Conservation (phyloP, 2,329 filamentous ascomycete species). For the Fusarium acutatum region DNA sequence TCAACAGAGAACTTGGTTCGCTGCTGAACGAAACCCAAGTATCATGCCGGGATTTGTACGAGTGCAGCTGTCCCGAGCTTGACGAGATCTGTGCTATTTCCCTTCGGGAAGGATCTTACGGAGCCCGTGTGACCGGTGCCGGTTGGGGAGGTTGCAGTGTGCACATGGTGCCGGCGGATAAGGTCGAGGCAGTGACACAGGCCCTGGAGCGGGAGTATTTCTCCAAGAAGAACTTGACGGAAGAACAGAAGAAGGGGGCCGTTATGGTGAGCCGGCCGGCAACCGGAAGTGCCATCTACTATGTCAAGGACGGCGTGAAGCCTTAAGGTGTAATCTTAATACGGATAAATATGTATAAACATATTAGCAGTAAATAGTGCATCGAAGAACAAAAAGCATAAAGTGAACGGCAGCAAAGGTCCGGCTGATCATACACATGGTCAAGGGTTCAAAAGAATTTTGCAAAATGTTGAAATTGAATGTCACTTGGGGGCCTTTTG, state of each 20-base stretch:
- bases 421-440: constrained; percentile 9
- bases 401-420: constrained; percentile 2
- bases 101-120: constrained; percentile 79
- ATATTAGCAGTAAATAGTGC: background rate
- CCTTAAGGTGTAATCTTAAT: background rate
- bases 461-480: background rate
- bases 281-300: constrained; percentile 70
- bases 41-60: constrained; percentile 86
- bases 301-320: constrained; percentile 46
- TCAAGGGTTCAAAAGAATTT: background rate
- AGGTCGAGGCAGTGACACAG: constrained; percentile 78
- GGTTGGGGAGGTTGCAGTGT: constrained; percentile 98
- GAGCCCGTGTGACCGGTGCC: constrained; percentile 87
- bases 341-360: background rate
- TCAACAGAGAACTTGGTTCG: constrained; percentile 76
- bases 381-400: constrained; percentile 3
- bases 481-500: background rate
- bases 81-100: constrained; percentile 88
- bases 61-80: constrained; percentile 93
- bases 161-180: constrained; percentile 86
- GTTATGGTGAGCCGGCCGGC: constrained; percentile 91
- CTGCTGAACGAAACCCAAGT: constrained; percentile 91
- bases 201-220: constrained; percentile 88
- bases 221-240: constrained; percentile 68
- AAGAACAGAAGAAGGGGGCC: constrained; percentile 78